A percentile compares a stretch with the other conserved stretches of the same genome.
These are phyloP conservation scores for Silene noctiflora DNA, from an alignment of 179 eudicot genomes.

Conservation along the genomic window DNA sequence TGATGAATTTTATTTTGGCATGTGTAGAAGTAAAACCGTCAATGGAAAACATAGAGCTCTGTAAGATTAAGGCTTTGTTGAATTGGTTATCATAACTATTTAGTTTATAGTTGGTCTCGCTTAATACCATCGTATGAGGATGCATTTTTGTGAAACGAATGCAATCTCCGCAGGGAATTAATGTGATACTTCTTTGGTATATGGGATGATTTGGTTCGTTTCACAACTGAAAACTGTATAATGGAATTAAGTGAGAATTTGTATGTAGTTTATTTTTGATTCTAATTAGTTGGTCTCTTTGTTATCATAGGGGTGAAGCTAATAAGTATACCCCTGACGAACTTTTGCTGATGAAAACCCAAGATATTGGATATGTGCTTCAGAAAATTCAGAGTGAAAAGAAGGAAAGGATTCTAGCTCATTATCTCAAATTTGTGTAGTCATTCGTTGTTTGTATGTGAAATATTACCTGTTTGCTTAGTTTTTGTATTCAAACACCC, in stretches of 20 bases:
- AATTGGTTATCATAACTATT: background rate
- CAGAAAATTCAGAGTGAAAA: constrained; percentile 83
- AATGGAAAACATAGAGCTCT: constrained; percentile 65
- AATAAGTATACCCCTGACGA: constrained; percentile 68
- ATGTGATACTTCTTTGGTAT: background rate
- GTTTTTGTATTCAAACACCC: background rate
- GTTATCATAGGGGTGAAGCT: constrained; percentile 49
- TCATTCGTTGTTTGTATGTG: background rate
- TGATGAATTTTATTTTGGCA: constrained; percentile 75
- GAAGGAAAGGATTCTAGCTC: constrained; percentile 41
- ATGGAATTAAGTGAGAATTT: background rate
- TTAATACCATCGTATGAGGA: background rate
- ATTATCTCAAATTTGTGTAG: background rate
- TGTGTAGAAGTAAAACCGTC: constrained; percentile 56
- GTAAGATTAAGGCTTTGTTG: constrained; percentile 35
- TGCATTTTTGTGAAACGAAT: background rate
- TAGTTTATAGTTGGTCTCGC: background rate
- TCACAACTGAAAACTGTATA: background rate
- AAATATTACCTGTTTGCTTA: background rate
- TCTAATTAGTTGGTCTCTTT: constrained; percentile 1
- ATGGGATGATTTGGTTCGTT: background rate
- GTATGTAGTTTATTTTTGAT: background rate
- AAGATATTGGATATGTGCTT: constrained; percentile 67
- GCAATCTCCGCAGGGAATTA: background rate
- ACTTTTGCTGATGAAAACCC: constrained; percentile 79